These are phyloP conservation scores for Saccharomycopsis hybrid DNA, from an alignment of 1,139 yeast genomes.

Conservation along the genomic window DNA sequence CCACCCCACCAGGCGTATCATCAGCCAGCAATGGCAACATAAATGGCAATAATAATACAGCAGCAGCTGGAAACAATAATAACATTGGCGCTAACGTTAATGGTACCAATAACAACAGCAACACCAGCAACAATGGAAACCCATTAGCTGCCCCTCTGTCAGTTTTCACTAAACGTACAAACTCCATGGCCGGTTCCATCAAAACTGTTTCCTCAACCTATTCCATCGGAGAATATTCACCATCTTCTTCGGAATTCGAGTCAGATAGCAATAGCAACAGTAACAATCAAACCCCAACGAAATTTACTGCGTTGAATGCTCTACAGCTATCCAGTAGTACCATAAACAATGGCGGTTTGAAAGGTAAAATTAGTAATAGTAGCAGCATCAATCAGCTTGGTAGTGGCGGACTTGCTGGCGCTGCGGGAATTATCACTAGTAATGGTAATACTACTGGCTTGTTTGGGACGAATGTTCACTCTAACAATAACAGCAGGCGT, in stretches of 20 bases:
- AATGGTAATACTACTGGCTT: not conserved
- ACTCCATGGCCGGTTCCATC: conserved; percentile 4
- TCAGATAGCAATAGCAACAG: conserved; percentile 19
- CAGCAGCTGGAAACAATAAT: not conserved
- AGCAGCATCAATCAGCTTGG: conserved; percentile 9
- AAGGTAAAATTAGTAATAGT: conserved; percentile 13
- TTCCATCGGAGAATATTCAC: conserved; percentile 39
- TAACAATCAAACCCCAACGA: conserved; percentile 18
- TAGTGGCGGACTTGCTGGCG: not conserved
- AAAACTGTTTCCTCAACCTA: conserved; percentile 14
- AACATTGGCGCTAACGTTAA: not conserved
- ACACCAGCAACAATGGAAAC: conserved; percentile 1
- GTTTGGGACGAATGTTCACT: not conserved
- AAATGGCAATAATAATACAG: not conserved
- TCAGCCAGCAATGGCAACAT: not conserved
- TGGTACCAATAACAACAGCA: conserved; percentile 1
- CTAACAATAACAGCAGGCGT: not conserved
- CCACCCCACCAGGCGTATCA: not conserved
- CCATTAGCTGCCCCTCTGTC: not conserved
- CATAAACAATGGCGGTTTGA: conserved; percentile 13
- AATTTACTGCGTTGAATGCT: conserved; percentile 15
- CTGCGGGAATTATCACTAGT: not conserved
- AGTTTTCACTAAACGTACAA: not conserved
- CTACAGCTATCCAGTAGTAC: conserved; percentile 13
- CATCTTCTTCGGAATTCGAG: conserved; percentile 35